Conservation (phyloP, 495 filamentous ascomycete species). For the Neurospora terricola region DNA sequence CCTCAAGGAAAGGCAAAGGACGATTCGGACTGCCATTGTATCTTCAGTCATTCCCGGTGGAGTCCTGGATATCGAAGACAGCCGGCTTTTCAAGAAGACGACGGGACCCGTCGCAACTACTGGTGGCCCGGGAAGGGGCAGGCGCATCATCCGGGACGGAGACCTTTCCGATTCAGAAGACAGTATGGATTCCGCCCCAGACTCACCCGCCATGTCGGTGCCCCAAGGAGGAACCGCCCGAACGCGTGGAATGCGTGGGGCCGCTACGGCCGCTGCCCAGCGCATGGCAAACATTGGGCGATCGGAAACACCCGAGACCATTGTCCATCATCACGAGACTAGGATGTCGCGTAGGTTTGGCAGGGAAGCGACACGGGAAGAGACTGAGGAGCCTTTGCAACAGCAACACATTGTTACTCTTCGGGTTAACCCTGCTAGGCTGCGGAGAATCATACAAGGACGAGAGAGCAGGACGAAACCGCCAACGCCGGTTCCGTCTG, state of each 20-base stretch:
- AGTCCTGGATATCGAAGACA: conserved; percentile 68
- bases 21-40: conserved; percentile 81
- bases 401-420: conserved; percentile 62
- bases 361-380: conserved; percentile 52
- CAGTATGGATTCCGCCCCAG: conserved; percentile 75
- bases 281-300: conserved; percentile 67
- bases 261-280: conserved; percentile 70
- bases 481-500: conserved; percentile 25
- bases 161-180: conserved; percentile 84
- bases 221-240: conserved; percentile 71
- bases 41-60: conserved; percentile 85
- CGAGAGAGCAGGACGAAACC: conserved; percentile 33
- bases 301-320: conserved; percentile 79
- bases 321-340: conserved; percentile 62
- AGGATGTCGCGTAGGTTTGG: conserved; percentile 51
- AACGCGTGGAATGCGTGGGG: conserved; percentile 78
- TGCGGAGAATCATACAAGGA: conserved; percentile 42
- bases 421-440: conserved; percentile 52
- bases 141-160: conserved; percentile 48
- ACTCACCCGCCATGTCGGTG: conserved; percentile 72
- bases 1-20: conserved; percentile 87
- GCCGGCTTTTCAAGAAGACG: conserved; percentile 67
- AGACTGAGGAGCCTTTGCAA: conserved; percentile 56
- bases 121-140: conserved; percentile 45
- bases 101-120: conserved; percentile 28